Percentiles rank a stretch among this genome's conserved stretches.
These are phyloP conservation scores for Globisporangium irregulare DNA, from an alignment of 352 stramenopile genomes.

Conservation along the genomic window DNA sequence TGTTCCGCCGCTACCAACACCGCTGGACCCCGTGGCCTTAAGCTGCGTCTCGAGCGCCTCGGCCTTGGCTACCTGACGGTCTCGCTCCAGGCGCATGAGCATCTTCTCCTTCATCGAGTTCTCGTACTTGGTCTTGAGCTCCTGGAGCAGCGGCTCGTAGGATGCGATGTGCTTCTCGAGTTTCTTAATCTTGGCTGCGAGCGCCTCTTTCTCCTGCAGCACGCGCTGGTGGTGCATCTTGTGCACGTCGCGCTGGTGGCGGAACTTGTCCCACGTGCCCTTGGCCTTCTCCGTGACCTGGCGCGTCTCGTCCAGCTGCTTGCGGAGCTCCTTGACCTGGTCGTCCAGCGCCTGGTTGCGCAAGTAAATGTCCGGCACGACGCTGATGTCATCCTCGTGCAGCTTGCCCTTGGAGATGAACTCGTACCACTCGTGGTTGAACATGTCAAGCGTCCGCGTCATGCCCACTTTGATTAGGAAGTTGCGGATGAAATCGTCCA, in stretches of 20 bases:
- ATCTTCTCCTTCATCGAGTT: conserved; percentile 97
- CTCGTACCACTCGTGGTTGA: conserved; percentile 97
- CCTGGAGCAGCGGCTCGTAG: conserved; percentile 92
- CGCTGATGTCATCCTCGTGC: conserved; percentile 80
- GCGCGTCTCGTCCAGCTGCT: conserved; percentile 86
- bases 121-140: conserved; percentile 93
- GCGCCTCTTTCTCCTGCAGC: conserved; percentile 93
- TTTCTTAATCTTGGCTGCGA: conserved; percentile 89
- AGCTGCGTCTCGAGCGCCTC: conserved; percentile 89
- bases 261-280: conserved; percentile 95
- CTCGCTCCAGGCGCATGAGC: conserved; percentile 93
- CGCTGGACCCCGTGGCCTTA: conserved; percentile 31
- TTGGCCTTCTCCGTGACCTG: conserved; percentile 89
- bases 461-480: conserved; percentile 95
- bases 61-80: conserved; percentile 85
- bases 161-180: conserved; percentile 89
- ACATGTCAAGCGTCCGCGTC: conserved; percentile 87
- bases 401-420: conserved; percentile 91
- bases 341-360: conserved; percentile 92
- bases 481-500: conserved; percentile 95
- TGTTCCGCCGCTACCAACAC: conserved; percentile 1
- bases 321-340: conserved; percentile 79
- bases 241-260: conserved; percentile 93
- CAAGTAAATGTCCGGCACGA: conserved; percentile 94
- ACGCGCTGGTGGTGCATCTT: conserved; percentile 96